These are phyloP conservation scores for Ophiocordyceps camponoti-leonardi DNA, from an alignment of 2,329 filamentous ascomycete genomes.

Conservation along the genomic window DNA sequence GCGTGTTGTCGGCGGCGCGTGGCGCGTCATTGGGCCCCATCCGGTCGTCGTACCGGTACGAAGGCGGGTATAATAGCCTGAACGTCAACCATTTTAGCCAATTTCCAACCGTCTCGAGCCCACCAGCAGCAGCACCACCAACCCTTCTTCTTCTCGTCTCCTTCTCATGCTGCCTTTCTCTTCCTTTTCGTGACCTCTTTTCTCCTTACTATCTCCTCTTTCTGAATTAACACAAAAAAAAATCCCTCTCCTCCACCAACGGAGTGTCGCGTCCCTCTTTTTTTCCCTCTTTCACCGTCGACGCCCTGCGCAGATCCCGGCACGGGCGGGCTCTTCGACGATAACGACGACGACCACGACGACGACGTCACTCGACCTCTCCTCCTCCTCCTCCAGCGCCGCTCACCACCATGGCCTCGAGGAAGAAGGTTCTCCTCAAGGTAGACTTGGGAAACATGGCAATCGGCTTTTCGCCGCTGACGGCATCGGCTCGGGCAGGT, in stretches of 20 bases:
- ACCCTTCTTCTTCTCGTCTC: neutral
- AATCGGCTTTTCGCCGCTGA: neutral
- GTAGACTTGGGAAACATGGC: conserved; percentile 26
- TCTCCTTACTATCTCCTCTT: too few relatives aligned
- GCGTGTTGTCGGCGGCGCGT: neutral
- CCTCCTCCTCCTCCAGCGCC: neutral
- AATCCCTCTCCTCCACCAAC: neutral
- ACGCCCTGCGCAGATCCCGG: neutral
- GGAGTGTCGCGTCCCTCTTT: neutral
- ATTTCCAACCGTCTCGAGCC: neutral
- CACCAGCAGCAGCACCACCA: too few relatives aligned
- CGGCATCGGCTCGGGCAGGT: conserved; percentile 39
- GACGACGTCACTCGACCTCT: neutral
- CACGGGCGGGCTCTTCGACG: neutral
- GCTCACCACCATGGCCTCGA: conserved; percentile 47
- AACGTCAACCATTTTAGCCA: neutral
- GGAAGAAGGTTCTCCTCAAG: conserved; percentile 86
- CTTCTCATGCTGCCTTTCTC: neutral
- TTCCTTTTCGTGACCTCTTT: neutral
- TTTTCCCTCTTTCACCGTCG: neutral
- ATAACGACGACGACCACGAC: neutral
- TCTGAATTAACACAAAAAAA: too few relatives aligned
- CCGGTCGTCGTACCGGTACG: neutral
- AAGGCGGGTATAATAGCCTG: neutral
- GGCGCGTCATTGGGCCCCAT: neutral